Evolutionary conservation across 2,329 filamentous ascomycete genomes (phyloP), one percentile per base, ranked within the genome.

Genomic region (Fusarium acutatum): DNA sequence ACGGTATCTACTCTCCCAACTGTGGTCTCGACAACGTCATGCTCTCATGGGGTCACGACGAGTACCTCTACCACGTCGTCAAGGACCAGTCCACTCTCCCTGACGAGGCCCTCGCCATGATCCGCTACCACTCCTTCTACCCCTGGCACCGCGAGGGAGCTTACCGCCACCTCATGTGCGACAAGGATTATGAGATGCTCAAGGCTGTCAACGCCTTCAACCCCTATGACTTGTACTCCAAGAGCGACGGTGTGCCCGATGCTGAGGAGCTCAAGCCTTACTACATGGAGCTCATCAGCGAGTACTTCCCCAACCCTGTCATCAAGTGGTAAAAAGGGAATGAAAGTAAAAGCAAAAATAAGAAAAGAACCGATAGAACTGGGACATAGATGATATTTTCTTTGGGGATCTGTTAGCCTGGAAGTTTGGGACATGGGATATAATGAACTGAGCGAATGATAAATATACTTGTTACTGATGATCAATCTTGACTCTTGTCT

Each of bases 111-210:
- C 88, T 97, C 17, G 95, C 94, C 69, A 97, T 97, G 94, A 96
- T 97, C 81, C 88, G 95, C 63, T 97, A 97, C 84, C 95, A 97
- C 84, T 94, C 91, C 11, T 97, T 97, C 84, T 97, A 97, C 83
- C 92, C 95, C 22, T 97, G 94, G 95, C 95, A 97, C 84, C 90
- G 88, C 69, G 91, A 92, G 81, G 92, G 92, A 61, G 94, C 93
- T 12, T 97, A 97, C 84, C 83, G 83, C 69, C 90, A 94, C 83
- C 88, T 97, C 82, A 97, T 97, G 94, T 88, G 92, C 81, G 90
- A 92, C 69, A 92, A 95, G 80, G 95, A 97, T 77, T 84, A 92
- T 81, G 87, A 88, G 77, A 95, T 97, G 91, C 84, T 97, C 76
- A 89, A 90, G 79, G 94, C 94, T 14, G 94, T 97, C 56, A 88